phyloP scores from a whole-genome alignment of 768 basidiomycete species.

The Neoboletus brunneissimus region DNA sequence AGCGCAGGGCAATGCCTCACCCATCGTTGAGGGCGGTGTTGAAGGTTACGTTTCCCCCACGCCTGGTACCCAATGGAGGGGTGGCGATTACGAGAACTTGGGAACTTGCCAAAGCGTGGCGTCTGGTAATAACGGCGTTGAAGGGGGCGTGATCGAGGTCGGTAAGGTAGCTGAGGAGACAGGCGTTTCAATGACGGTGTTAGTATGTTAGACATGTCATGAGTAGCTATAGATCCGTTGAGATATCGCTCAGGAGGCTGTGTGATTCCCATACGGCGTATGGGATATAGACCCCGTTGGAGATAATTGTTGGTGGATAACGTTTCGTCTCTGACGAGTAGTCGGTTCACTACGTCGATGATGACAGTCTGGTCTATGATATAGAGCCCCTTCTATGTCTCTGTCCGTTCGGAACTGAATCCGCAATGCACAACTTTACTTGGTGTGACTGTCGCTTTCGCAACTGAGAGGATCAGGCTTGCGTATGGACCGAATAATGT shows the following conservation, averaged over 20 bases:
- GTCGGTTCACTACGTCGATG: too few species aligned
- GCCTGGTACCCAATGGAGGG: not conserved
- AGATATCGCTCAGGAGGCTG: not conserved
- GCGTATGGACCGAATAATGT: not conserved
- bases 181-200: not conserved
- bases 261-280: not conserved
- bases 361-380: too few species aligned
- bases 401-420: too few species aligned
- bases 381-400: too few species aligned
- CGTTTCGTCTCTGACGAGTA: not conserved
- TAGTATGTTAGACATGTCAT: not conserved
- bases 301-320: not conserved
- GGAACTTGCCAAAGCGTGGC: not conserved
- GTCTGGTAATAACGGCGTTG: not conserved
- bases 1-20: not conserved
- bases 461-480: not conserved
- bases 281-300: not conserved
- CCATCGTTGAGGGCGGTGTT: slow-evolving; percentile 9
- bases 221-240: not conserved
- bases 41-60: not conserved
- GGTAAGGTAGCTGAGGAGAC: not conserved
- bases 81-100: slow-evolving; percentile 13
- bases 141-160: not conserved
- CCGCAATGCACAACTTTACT: not conserved
- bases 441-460: not conserved